Percentiles rank a stretch among this genome's conserved stretches.
Evolutionary conservation across 345 rosid species (phyloP).

Genomic region (Psidium guajava): DNA sequence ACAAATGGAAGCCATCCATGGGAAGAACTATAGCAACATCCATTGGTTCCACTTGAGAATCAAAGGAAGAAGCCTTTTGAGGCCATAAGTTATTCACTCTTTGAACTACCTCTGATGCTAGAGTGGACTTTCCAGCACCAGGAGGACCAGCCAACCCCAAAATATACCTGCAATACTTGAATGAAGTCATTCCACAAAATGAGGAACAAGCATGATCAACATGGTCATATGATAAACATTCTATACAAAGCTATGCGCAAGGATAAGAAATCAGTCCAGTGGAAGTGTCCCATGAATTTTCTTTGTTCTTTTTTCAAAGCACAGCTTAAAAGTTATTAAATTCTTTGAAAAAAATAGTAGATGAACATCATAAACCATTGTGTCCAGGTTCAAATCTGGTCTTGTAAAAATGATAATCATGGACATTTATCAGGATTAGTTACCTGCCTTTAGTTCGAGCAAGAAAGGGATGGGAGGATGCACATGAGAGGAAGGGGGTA

Average conservation of each 20-base stretch:
- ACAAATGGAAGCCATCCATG: conserved; percentile 95
- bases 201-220: background rate
- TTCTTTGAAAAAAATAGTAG: background rate
- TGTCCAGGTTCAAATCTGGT: background rate
- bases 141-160: conserved; percentile 94
- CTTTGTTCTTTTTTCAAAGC: background rate
- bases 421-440: background rate
- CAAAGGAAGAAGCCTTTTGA: conserved; percentile 47
- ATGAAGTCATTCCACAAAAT: background rate
- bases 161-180: conserved; percentile 40
- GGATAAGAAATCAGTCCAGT: background rate
- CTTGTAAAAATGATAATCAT: background rate
- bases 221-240: background rate
- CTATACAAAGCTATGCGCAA: background rate
- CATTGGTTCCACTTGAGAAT: conserved; percentile 51
- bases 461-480: background rate
- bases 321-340: background rate
- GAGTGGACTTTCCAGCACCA: conserved; percentile 87
- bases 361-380: background rate
- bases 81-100: conserved; percentile 69
- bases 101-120: conserved; percentile 63
- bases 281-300: background rate
- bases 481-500: background rate
- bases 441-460: background rate
- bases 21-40: conserved; percentile 78